phyloP scores from a whole-genome alignment of 495 filamentous ascomycete species.

The Pseudotulostoma volvatum region DNA sequence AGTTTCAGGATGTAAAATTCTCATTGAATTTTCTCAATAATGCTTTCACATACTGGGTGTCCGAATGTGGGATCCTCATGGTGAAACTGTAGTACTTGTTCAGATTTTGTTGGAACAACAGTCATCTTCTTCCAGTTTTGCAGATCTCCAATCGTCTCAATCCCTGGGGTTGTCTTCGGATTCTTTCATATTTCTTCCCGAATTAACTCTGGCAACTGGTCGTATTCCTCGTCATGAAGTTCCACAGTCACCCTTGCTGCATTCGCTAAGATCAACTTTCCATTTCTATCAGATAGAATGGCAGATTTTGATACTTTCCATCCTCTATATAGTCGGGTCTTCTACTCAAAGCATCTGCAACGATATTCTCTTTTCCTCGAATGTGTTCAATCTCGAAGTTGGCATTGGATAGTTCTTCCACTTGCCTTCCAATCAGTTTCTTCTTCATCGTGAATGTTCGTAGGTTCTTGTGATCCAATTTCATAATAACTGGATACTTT shows the following conservation, averaged over 20 bases:
- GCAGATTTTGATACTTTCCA: no score
- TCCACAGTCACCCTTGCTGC: neutral
- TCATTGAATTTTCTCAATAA: neutral
- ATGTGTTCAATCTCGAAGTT: conserved; percentile 7
- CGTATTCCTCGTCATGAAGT: neutral
- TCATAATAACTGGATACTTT: conserved; percentile 5
- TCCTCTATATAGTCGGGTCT: conserved; percentile 1
- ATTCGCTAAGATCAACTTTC: neutral
- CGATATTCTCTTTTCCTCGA: conserved; percentile 2
- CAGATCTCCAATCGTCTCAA: no score
- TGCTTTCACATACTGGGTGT: neutral
- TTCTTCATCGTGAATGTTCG: conserved; percentile 9
- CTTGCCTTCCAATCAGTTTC: conserved; percentile 6
- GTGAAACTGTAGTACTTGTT: neutral
- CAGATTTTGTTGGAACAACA: no score
- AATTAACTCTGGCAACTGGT: no score
- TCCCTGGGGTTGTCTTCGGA: no score
- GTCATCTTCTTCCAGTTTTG: no score
- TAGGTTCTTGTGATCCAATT: conserved; percentile 11
- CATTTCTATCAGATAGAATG: neutral
- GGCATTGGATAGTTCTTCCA: conserved; percentile 4
- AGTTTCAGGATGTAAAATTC: neutral
- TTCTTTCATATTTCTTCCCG: no score
- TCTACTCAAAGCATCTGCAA: conserved; percentile 1
- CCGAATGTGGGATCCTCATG: neutral